phyloP scores from a whole-genome alignment of 1,284 basidiomycete species.

The Wallemia mellicola region DNA sequence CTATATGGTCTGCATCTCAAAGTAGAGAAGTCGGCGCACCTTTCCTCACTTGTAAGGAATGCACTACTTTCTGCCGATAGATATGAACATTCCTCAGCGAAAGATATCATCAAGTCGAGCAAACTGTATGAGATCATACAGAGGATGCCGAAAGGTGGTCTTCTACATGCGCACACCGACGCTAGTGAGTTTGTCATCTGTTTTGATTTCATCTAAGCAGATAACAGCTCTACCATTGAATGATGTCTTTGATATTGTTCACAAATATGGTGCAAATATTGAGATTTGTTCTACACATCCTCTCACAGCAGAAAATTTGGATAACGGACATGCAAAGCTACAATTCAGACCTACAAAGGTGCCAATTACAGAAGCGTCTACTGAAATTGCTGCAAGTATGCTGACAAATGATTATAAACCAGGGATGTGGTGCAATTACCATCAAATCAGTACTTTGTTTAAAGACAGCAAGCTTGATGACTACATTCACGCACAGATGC shows the following conservation, averaged over 20 bases:
- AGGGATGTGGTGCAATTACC: neutral
- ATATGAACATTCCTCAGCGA: neutral
- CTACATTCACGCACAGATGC: slow-evolving; percentile 38
- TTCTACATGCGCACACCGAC: slow-evolving; percentile 38
- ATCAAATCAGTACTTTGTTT: slow-evolving; percentile 23
- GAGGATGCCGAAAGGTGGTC: slow-evolving; percentile 40
- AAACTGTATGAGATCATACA: neutral
- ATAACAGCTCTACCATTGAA: slow-evolving; percentile 17
- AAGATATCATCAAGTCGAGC: neutral
- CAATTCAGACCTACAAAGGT: slow-evolving; percentile 11
- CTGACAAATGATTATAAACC: slow-evolving; percentile 27
- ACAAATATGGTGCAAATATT: neutral
- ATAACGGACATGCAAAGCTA: slow-evolving; percentile 21
- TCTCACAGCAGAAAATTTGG: slow-evolving; percentile 25
- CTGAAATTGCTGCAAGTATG: slow-evolving; percentile 17
- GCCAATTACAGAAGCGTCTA: slow-evolving; percentile 14
- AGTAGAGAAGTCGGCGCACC: neutral
- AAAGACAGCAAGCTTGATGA: slow-evolving; percentile 29
- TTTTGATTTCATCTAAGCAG: slow-evolving; percentile 9
- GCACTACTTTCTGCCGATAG: neutral
- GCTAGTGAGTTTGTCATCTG: slow-evolving; percentile 11
- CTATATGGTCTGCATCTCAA: neutral
- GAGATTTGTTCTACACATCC: neutral
- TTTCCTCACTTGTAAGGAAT: neutral
- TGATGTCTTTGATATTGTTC: neutral